A percentile compares a stretch with the other conserved stretches of the same genome.
These are phyloP conservation scores for Panus rudis DNA, from an alignment of 768 basidiomycete genomes.

Conservation along the genomic window DNA sequence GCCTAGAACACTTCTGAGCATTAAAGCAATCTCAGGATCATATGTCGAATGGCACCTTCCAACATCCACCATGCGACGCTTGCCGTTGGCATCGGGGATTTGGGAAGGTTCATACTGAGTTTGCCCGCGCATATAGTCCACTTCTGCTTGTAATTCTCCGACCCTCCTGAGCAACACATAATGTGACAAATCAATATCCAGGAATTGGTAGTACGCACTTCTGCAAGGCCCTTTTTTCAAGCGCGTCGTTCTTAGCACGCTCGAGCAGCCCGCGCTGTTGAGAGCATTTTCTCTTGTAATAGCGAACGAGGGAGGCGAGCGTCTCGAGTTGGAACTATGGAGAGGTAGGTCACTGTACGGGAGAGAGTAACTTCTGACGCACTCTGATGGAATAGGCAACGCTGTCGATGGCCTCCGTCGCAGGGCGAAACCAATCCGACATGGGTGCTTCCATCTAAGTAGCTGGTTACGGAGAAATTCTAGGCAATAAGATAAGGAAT, in stretches of 20 bases:
- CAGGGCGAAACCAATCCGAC: slow-evolving; percentile 72
- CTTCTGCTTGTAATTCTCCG: slow-evolving; percentile 43
- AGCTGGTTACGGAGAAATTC: background rate
- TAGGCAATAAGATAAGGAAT: background rate
- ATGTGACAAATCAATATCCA: background rate
- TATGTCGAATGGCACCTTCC: slow-evolving; percentile 31
- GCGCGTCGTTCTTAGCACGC: slow-evolving; percentile 41
- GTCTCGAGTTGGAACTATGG: slow-evolving; percentile 76
- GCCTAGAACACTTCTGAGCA: slow-evolving; percentile 6
- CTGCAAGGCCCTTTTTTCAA: slow-evolving; percentile 42
- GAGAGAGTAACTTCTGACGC: slow-evolving; percentile 5
- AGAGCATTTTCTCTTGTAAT: slow-evolving; percentile 50
- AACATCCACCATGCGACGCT: slow-evolving; percentile 47
- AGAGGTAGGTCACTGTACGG: background rate
- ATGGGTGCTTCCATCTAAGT: slow-evolving; percentile 72
- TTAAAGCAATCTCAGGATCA: background rate
- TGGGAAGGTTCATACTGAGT: slow-evolving; percentile 30
- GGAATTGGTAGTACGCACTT: slow-evolving; percentile 29
- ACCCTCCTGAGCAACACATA: slow-evolving; percentile 32
- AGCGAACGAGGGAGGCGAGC: slow-evolving; percentile 59
- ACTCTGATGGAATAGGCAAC: slow-evolving; percentile 67
- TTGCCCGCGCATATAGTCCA: slow-evolving; percentile 36
- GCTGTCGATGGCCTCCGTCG: slow-evolving; percentile 55
- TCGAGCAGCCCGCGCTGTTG: slow-evolving; percentile 51
- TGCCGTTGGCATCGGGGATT: slow-evolving; percentile 50